Percentiles rank a stretch among this genome's conserved stretches.
Conservation (phyloP, 805 yeast genomes). For the Yarrowia yakushimensis region DNA sequence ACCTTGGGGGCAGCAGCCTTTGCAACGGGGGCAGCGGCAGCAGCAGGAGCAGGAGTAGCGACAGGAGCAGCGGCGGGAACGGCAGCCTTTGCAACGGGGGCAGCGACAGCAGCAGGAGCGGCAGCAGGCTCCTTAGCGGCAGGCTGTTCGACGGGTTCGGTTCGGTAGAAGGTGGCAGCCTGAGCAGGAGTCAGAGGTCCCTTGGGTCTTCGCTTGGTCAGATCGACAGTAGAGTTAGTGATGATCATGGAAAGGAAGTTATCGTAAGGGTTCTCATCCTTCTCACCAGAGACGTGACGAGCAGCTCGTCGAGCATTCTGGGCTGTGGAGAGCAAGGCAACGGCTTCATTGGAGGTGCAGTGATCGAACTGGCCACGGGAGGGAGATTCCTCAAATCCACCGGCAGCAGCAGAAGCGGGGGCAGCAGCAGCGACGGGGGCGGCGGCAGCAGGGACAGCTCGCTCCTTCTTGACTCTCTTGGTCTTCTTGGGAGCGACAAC, state of each 20-base stretch:
- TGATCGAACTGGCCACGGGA: conserved; percentile 16
- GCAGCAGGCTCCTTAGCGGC: neutral
- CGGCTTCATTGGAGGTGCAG: conserved; percentile 8
- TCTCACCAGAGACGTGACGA: conserved; percentile 33
- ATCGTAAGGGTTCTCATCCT: conserved; percentile 35
- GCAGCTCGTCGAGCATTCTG: conserved; percentile 22
- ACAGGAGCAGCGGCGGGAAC: neutral
- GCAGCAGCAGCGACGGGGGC: no score
- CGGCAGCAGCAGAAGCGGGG: neutral
- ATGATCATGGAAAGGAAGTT: conserved; percentile 17
- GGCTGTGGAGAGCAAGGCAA: conserved; percentile 17
- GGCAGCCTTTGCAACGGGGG: neutral
- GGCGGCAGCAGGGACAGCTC: conserved; percentile 1
- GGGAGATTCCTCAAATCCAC: conserved; percentile 9
- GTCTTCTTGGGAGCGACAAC: conserved; percentile 14
- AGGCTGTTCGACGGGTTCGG: conserved; percentile 26
- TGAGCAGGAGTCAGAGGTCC: conserved; percentile 14
- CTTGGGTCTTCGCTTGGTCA: conserved; percentile 13
- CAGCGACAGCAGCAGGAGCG: neutral
- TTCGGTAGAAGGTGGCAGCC: conserved; percentile 5
- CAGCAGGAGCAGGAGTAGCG: neutral
- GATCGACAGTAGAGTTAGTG: conserved; percentile 4
- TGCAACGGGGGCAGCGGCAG: neutral
- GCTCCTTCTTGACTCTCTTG: conserved; percentile 14
- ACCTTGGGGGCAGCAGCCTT: neutral